Percentiles rank a stretch among this genome's conserved stretches.
phyloP scores from a whole-genome alignment of 192 early-diverging fungal species.

The Entomortierella parvispora region DNA sequence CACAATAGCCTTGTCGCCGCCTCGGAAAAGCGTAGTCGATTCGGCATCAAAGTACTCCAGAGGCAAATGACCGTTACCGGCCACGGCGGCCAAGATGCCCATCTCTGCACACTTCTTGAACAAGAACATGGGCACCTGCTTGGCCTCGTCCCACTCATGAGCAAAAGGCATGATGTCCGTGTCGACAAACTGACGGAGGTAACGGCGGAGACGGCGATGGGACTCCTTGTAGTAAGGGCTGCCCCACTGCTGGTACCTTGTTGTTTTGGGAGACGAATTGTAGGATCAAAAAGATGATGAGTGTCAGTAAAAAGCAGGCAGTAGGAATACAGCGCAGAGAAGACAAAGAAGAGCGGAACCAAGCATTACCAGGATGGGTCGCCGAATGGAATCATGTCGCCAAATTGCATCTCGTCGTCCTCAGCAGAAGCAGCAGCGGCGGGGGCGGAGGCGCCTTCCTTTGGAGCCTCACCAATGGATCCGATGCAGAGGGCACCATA shows the following conservation, averaged over 20 bases:
- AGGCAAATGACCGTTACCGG: conserved; percentile 55
- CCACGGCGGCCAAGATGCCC: conserved; percentile 75
- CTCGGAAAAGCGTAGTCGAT: conserved; percentile 36
- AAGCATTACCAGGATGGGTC: conserved; percentile 78
- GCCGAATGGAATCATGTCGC: conserved; percentile 79
- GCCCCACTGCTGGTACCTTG: conserved; percentile 64
- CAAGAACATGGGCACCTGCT: conserved; percentile 74
- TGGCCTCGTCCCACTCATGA: conserved; percentile 88
- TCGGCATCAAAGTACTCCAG: conserved; percentile 38
- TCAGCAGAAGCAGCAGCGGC: conserved; percentile 33
- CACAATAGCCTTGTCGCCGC: conserved; percentile 52
- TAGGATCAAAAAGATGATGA: neutral
- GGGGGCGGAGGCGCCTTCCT: conserved; percentile 22
- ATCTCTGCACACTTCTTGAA: conserved; percentile 80
- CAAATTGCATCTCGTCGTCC: conserved; percentile 69
- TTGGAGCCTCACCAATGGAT: conserved; percentile 62
- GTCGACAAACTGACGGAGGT: conserved; percentile 79
- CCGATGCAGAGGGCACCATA: conserved; percentile 73
- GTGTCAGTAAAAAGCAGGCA: conserved; percentile 14
- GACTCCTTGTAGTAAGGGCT: conserved; percentile 85
- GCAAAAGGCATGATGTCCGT: conserved; percentile 79
- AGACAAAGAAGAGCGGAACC: neutral
- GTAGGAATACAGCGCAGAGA: conserved; percentile 17
- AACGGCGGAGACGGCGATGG: conserved; percentile 70
- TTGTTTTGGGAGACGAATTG: neutral